phyloP scores from a whole-genome alignment of 257 asterid genomes.

The Lycium barbarum region DNA sequence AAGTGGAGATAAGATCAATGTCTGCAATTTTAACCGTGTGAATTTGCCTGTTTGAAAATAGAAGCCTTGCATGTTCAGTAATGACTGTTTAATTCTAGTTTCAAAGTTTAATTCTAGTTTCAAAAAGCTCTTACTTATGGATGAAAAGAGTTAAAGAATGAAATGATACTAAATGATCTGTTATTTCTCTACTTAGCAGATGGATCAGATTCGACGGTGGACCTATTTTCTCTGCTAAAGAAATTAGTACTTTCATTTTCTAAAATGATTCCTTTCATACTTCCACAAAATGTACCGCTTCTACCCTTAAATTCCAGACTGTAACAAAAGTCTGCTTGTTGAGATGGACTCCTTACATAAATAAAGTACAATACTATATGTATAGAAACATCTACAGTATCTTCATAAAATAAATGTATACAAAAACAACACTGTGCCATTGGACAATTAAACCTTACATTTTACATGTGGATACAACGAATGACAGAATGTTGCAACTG shows the following conservation, averaged over 20 bases:
- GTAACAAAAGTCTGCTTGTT: background rate
- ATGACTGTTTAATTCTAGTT: background rate
- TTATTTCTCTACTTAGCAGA: background rate
- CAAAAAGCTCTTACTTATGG: background rate
- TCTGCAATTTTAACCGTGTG: background rate
- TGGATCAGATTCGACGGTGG: background rate
- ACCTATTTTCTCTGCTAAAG: background rate
- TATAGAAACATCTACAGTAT: background rate
- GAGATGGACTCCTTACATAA: background rate
- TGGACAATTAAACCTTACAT: background rate
- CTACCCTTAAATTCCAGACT: background rate
- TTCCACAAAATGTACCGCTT: background rate
- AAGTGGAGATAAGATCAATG: background rate
- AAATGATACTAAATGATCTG: background rate
- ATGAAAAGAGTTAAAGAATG: background rate
- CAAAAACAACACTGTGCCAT: background rate
- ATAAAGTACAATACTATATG: background rate
- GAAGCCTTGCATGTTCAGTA: background rate
- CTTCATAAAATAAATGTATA: background rate
- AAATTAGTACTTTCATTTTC: background rate
- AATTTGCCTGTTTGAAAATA: background rate
- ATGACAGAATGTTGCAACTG: constrained; percentile 1
- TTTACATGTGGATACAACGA: background rate
- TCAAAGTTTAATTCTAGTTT: background rate
- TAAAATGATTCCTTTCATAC: background rate